Base-by-base conservation (phyloP, 495 filamentous ascomycete genomes). In the Aspergillus indologenus region DNA sequence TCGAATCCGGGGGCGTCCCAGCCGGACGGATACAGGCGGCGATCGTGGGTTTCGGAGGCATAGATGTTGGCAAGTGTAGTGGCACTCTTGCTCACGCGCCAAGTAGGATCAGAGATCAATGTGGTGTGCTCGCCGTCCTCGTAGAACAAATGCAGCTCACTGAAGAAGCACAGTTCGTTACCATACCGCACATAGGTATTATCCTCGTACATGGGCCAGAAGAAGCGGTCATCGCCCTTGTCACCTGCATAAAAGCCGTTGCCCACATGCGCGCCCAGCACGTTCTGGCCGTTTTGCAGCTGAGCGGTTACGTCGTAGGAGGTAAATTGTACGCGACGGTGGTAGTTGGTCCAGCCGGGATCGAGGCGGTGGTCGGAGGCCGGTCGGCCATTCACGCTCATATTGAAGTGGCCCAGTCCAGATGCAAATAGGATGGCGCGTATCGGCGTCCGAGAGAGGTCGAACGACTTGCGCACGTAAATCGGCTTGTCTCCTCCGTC, bases 141-240 rank as follows among this genome's bases (percentile, higher is more conserved):
- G 14, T 68, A 68, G 42, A 64, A 64, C 17, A 68, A 51, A 55
- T 70, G 68, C 6, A 70, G 42, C 45, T 70, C 68, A 20, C 59
- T 62, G 44, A 70, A 70, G 60, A 70, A 70, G 31, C 68, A 70
- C 22, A 70, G 63, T 51, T 70, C 68, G 45, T 70, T 70, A 3
- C 68, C 68, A 52, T 70, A 68, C 14, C 68, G 57, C 9, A 70
- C 68, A 44, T 68, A 70, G 7, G 68, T 70, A 18, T 70, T 70
- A 54, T 70, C 68, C 29, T 70, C 68, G 45, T 70, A 70, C 65
- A 68, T 70, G 5, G 68, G 68, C 68, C 68, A 70, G 52, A 70
- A 70, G 58, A 70, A 70, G 46, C 68, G 63, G 12, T 40, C 34
- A 42, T 66, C 68, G 0, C 66, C 68, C 53, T 70, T 57, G 40